These are phyloP conservation scores for Pleurotus platypus DNA, from an alignment of 768 basidiomycete genomes.

Conservation along the genomic window DNA sequence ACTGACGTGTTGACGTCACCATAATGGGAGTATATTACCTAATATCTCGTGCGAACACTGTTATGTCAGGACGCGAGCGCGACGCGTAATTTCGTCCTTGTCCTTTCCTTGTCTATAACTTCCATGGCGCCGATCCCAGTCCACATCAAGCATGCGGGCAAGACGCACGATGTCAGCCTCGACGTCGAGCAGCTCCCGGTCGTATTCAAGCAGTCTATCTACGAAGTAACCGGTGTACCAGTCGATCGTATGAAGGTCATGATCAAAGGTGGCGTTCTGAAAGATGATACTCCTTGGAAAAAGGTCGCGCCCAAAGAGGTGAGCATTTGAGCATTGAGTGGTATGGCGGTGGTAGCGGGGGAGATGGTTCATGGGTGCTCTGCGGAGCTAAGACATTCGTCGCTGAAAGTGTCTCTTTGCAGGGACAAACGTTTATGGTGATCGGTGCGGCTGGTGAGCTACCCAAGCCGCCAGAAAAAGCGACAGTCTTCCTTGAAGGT, in stretches of 20 bases:
- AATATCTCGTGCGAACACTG: neutral
- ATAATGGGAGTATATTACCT: neutral
- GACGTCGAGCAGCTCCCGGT: slow-evolving; percentile 66
- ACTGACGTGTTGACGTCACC: slow-evolving; percentile 16
- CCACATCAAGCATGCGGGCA: slow-evolving; percentile 88
- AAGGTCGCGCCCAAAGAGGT: slow-evolving; percentile 84
- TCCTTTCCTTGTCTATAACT: slow-evolving; percentile 5
- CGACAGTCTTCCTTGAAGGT: slow-evolving; percentile 86
- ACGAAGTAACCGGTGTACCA: slow-evolving; percentile 81
- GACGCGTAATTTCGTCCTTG: slow-evolving; percentile 3
- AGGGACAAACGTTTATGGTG: slow-evolving; percentile 91
- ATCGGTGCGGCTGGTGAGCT: slow-evolving; percentile 92
- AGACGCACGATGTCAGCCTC: slow-evolving; percentile 65
- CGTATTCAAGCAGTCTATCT: slow-evolving; percentile 82
- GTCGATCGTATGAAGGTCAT: slow-evolving; percentile 95
- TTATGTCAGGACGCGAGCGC: neutral
- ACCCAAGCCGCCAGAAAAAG: slow-evolving; percentile 80
- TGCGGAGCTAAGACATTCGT: neutral
- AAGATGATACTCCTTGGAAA: slow-evolving; percentile 88
- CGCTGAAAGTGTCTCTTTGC: slow-evolving; percentile 4
- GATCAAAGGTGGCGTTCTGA: slow-evolving; percentile 88
- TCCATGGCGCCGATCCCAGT: slow-evolving; percentile 72
- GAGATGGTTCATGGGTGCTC: neutral
- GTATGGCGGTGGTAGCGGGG: neutral
- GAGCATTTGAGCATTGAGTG: slow-evolving; percentile 17